Base-by-base conservation (phyloP, 352 stramenopile genomes). In the Pythium vanterpoolii region DNA sequence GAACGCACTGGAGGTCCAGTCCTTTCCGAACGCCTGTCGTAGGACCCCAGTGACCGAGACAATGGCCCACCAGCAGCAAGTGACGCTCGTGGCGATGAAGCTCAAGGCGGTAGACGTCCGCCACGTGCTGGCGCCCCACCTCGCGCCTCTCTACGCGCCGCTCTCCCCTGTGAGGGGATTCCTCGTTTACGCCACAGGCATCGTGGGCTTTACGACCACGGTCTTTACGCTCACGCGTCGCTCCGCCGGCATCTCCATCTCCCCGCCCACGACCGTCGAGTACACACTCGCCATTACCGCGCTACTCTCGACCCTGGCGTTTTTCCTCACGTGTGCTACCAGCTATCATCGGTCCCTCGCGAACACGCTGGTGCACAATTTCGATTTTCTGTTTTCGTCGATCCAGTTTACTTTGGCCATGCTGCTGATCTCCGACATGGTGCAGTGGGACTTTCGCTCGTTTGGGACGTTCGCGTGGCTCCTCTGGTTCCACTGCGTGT, bases 331-430 rank as follows among this genome's bases (percentile, higher is more conserved):
- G 21, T 59, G 61, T 19, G 38, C 42, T 16, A 19, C 13, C 48
- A 50, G 44, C n/a, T 59, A 44, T 27, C 71, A 78, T n/a, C 67
- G 67, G 3, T 67, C 67, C 11, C 52, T 76, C 33, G 31, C 69
- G 1, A 43, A 18, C 18, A 56, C 58, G 10, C 55, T 78, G 21
- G 27, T 69, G 5, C 58, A 60, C 39, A 78, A 75, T 51, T 78
- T 78, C 42, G 71, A 65, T 18, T 75, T 74, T 19, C 36, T 73
- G 11, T 78, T 78, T 48, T 56, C 58, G 1, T 71, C 66, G 40
- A 26, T 72, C n/a, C 60, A 78, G 57, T 75, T 65, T 52, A 59
- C 63, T 2, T 21, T 74, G 16, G 62, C 66, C 10, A 43, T 72
- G 43, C 50, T 69, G 28, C 60, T 56, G 14, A 39, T 69, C 24